These are phyloP conservation scores for Acer yangbiense DNA, from an alignment of 345 rosid species.

Conservation along the genomic window DNA sequence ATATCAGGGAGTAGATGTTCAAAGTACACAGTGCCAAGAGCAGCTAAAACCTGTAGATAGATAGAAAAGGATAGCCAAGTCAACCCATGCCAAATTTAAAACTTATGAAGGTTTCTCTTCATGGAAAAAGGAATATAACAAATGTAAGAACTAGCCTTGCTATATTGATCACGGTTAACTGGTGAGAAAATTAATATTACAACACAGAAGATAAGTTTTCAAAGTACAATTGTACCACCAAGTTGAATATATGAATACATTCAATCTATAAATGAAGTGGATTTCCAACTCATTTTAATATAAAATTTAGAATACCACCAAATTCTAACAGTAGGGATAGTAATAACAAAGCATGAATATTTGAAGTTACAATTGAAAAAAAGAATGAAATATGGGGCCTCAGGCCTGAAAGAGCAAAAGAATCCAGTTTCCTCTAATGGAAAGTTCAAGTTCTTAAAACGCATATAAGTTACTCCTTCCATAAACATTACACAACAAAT, in stretches of 20 bases:
- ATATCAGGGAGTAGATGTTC: slow-evolving; percentile 86
- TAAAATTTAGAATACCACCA: neutral
- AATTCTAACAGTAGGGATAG: neutral
- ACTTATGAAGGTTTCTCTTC: neutral
- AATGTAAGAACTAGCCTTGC: neutral
- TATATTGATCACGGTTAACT: neutral
- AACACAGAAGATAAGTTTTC: neutral
- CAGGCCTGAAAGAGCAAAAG: neutral
- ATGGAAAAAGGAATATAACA: neutral
- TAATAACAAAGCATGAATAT: neutral
- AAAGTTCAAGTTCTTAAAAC: neutral
- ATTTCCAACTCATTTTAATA: neutral
- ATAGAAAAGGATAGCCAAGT: slow-evolving; percentile 18
- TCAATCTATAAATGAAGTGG: neutral
- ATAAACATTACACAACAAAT: neutral
- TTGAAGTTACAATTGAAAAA: neutral
- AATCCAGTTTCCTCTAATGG: neutral
- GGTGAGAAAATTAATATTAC: neutral
- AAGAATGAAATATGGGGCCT: too few species aligned
- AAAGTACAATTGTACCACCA: neutral
- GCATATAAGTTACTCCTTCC: neutral
- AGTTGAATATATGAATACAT: neutral
- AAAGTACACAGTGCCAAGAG: slow-evolving; percentile 86
- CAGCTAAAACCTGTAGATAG: slow-evolving; percentile 79
- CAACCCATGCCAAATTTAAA: neutral